These are phyloP conservation scores for Conringia planisiliqua DNA, from an alignment of 345 rosid species.

Conservation along the genomic window DNA sequence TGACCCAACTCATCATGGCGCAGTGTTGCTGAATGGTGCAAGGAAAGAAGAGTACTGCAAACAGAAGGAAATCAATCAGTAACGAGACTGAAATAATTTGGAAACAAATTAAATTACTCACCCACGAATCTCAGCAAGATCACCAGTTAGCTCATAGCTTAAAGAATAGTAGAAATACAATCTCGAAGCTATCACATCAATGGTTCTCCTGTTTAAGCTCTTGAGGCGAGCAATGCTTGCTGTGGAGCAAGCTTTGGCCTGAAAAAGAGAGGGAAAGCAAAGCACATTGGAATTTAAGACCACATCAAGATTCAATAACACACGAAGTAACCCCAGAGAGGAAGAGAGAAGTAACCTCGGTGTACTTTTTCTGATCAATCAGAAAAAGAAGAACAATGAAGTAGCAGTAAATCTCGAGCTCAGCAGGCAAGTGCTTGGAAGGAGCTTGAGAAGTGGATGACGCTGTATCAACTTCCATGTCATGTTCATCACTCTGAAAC, in stretches of 20 bases:
- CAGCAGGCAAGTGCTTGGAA: constrained; percentile 56
- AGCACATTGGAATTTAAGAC: neutral
- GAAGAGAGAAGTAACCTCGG: constrained; percentile 42
- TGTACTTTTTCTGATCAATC: constrained; percentile 71
- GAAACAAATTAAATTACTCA: constrained; percentile 33
- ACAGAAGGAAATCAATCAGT: neutral
- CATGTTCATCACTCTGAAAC: constrained; percentile 64
- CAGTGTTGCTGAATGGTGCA: constrained; percentile 78
- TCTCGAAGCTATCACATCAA: constrained; percentile 79
- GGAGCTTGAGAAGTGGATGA: constrained; percentile 50
- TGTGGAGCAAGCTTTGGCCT: constrained; percentile 91
- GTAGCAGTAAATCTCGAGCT: constrained; percentile 73
- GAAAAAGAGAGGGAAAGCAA: constrained; percentile 4
- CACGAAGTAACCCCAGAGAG: neutral
- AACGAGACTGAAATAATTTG: neutral
- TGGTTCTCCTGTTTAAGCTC: constrained; percentile 66
- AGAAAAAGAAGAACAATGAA: constrained; percentile 70
- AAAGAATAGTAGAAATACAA: constrained; percentile 74
- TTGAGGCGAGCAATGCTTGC: constrained; percentile 70
- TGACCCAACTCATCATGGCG: constrained; percentile 91
- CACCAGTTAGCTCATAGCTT: constrained; percentile 71
- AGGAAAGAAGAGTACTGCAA: constrained; percentile 66
- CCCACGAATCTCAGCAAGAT: constrained; percentile 87
- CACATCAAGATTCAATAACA: neutral
- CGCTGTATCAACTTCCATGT: constrained; percentile 88